phyloP scores from a whole-genome alignment of 257 asterid genomes.

The Capsicum chinense region DNA sequence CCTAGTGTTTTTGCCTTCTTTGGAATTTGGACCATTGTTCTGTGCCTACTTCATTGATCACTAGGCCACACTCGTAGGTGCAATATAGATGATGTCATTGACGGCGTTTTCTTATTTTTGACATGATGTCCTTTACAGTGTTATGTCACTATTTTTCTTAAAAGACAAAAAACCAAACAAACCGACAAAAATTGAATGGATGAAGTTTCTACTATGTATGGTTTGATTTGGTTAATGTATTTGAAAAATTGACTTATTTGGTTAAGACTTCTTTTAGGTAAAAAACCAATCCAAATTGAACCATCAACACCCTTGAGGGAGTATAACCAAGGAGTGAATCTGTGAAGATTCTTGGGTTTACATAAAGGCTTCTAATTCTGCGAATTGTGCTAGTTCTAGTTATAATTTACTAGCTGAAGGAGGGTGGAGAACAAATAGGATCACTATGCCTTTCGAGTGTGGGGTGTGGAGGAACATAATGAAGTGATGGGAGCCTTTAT shows the following conservation, averaged over 20 bases:
- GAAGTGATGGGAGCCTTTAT: too few species aligned
- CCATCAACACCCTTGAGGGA: slow-evolving; percentile 6
- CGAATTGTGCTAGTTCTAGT: too few species aligned
- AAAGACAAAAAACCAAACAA: neutral
- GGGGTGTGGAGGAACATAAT: too few species aligned
- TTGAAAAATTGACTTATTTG: neutral
- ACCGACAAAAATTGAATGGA: neutral
- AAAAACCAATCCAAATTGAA: slow-evolving; percentile 4
- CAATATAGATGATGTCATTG: too few species aligned
- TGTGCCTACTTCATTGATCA: too few species aligned
- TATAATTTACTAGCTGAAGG: too few species aligned
- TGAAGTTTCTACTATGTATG: neutral
- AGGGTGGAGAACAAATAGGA: too few species aligned
- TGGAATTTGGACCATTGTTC: too few species aligned
- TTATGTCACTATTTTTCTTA: neutral
- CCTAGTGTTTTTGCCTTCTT: too few species aligned
- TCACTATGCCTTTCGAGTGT: too few species aligned
- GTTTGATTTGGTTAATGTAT: slow-evolving; percentile 15
- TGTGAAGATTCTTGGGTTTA: neutral
- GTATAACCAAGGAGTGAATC: neutral
- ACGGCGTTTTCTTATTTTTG: neutral
- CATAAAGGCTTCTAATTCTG: neutral
- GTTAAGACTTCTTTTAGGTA: neutral
- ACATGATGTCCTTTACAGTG: neutral
- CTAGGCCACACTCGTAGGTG: too few species aligned